phyloP scores from a whole-genome alignment of 495 filamentous ascomycete genomes.

The Trichoderma virens region DNA sequence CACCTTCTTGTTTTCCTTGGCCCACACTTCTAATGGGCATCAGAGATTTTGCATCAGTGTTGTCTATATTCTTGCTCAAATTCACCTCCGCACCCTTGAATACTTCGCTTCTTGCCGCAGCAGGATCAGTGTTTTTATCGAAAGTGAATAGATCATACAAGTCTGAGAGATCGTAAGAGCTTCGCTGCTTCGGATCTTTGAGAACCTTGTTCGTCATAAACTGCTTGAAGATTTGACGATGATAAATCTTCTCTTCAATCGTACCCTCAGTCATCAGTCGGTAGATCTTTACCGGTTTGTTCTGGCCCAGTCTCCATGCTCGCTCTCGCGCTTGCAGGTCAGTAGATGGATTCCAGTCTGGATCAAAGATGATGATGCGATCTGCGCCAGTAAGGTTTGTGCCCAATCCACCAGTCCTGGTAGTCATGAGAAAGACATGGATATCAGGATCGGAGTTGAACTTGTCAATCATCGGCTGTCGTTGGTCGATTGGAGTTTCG shows the following conservation, averaged over 20 bases:
- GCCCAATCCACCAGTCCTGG: conserved; percentile 88
- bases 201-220: conserved; percentile 92
- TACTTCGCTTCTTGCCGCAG: conserved; percentile 74
- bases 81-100: conserved; percentile 78
- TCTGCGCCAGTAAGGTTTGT: conserved; percentile 92
- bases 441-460: conserved; percentile 78
- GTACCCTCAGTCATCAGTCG: conserved; percentile 94
- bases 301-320: conserved; percentile 93
- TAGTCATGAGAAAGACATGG: conserved; percentile 87
- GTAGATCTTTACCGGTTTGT: conserved; percentile 86
- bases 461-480: conserved; percentile 77
- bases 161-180: conserved; percentile 77
- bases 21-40: conserved; percentile 23
- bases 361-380: conserved; percentile 94
- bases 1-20: conserved; percentile 17
- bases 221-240: conserved; percentile 95
- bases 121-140: conserved; percentile 55
- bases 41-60: conserved; percentile 33
- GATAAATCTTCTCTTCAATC: conserved; percentile 98
- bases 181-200: conserved; percentile 81
- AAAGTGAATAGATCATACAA: conserved; percentile 87
- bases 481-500: conserved; percentile 69
- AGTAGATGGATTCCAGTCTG: conserved; percentile 95
- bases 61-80: conserved; percentile 47
- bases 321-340: conserved; percentile 93